Evolutionary conservation across 176 grass and related monocot genomes (phyloP).

Genomic region (Alloteropsis semialata): DNA sequence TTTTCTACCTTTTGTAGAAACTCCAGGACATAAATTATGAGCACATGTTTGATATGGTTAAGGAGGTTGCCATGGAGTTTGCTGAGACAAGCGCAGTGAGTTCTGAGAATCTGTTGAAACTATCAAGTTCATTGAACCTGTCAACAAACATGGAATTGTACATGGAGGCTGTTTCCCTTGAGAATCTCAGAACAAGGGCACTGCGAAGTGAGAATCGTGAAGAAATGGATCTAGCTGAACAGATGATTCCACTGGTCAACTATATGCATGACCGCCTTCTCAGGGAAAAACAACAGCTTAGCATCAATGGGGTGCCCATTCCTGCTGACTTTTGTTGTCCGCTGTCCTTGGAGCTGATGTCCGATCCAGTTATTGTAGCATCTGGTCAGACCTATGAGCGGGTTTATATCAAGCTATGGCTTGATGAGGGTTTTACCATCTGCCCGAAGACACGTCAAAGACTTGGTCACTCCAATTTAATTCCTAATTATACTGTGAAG

Average conservation of each 20-base stretch:
- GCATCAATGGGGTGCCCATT: slow-evolving; percentile 85
- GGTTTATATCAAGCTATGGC: slow-evolving; percentile 90
- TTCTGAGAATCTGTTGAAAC: slow-evolving; percentile 50
- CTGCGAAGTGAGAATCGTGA: slow-evolving; percentile 49
- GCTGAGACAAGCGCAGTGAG: slow-evolving; percentile 21
- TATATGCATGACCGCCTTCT: slow-evolving; percentile 75
- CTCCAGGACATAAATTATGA: slow-evolving; percentile 60
- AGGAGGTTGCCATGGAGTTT: slow-evolving; percentile 52
- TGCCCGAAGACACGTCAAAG: slow-evolving; percentile 90
- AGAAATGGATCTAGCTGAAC: slow-evolving; percentile 56
- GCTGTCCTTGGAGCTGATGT: slow-evolving; percentile 92
- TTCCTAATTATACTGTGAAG: slow-evolving; percentile 99
- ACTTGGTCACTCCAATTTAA: slow-evolving; percentile 93
- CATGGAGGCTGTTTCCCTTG: slow-evolving; percentile 85
- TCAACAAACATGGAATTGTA: slow-evolving; percentile 92
- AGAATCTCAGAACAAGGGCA: slow-evolving; percentile 66
- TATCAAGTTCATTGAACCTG: slow-evolving; percentile 63
- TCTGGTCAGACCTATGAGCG: slow-evolving; percentile 98
- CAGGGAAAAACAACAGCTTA: slow-evolving; percentile 72
- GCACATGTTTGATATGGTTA: slow-evolving; percentile 51
- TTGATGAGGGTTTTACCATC: slow-evolving; percentile 92
- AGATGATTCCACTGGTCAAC: slow-evolving; percentile 59
- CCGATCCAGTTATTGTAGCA: slow-evolving; percentile 95
- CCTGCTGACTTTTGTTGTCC: slow-evolving; percentile 97
- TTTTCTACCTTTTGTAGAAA: slow-evolving; percentile 48